These are phyloP conservation scores for Acacia confusa DNA, from an alignment of 306 rosid genomes.

Conservation along the genomic window DNA sequence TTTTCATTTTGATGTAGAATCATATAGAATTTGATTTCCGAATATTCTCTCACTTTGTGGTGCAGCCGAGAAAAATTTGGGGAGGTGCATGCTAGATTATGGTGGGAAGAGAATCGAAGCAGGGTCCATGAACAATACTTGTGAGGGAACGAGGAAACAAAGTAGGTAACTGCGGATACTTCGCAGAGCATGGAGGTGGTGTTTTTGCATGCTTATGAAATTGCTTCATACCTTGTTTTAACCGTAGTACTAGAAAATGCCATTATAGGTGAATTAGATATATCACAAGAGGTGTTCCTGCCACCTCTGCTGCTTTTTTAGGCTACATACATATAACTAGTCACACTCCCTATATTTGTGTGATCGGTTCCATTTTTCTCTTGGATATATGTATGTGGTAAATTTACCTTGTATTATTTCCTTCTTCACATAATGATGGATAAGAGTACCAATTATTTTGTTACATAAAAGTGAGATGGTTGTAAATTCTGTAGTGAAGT, in stretches of 20 bases:
- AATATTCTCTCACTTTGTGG: background rate
- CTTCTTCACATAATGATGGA: slow-evolving; percentile 15
- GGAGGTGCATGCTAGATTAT: slow-evolving; percentile 72
- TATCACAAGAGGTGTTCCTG: slow-evolving; percentile 46
- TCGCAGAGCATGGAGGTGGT: slow-evolving; percentile 43
- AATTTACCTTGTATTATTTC: slow-evolving; percentile 30
- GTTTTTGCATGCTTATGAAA: slow-evolving; percentile 26
- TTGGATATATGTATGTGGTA: slow-evolving; percentile 40
- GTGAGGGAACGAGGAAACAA: slow-evolving; percentile 36
- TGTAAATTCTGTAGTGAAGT: slow-evolving; percentile 40
- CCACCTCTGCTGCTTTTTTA: slow-evolving; percentile 43
- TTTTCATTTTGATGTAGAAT: slow-evolving; percentile 26
- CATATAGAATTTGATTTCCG: slow-evolving; percentile 16
- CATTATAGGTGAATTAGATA: slow-evolving; percentile 38
- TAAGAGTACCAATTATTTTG: slow-evolving; percentile 16
- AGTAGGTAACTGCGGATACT: slow-evolving; percentile 29
- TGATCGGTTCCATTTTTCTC: slow-evolving; percentile 33
- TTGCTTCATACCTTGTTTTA: slow-evolving; percentile 42
- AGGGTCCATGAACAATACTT: slow-evolving; percentile 72
- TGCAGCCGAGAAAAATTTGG: slow-evolving; percentile 78
- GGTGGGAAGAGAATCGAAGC: slow-evolving; percentile 83
- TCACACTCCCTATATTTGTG: slow-evolving; percentile 10
- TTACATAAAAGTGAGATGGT: slow-evolving; percentile 28
- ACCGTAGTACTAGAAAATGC: slow-evolving; percentile 39
- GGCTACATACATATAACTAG: slow-evolving; percentile 32